A percentile compares a stretch with the other conserved stretches of the same genome.
These are phyloP conservation scores for Cryptococcus sp. DNA, from an alignment of 1,284 basidiomycete genomes.

Conservation along the genomic window DNA sequence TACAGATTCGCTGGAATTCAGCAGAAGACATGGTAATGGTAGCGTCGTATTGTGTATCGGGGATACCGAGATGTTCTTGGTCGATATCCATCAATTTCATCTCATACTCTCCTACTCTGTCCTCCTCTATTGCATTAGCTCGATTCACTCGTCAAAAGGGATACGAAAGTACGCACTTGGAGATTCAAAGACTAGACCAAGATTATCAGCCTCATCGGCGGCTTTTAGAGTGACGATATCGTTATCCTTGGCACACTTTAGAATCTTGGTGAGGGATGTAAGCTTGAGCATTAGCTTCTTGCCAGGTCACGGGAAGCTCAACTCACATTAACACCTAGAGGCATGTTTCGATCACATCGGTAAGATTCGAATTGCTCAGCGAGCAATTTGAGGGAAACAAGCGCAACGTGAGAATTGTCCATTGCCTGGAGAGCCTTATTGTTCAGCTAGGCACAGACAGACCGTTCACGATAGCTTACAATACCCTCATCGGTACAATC, in stretches of 20 bases:
- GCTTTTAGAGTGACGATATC: slow-evolving; percentile 91
- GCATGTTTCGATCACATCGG: slow-evolving; percentile 94
- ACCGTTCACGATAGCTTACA: slow-evolving; percentile 50
- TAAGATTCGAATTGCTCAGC: slow-evolving; percentile 78
- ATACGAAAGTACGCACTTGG: slow-evolving; percentile 58
- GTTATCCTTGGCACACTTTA: slow-evolving; percentile 96
- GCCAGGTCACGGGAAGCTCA: not conserved
- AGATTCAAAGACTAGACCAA: slow-evolving; percentile 88
- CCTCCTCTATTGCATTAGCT: slow-evolving; percentile 61
- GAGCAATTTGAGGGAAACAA: slow-evolving; percentile 67
- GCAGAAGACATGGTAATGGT: slow-evolving; percentile 79
- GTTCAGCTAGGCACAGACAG: not conserved
- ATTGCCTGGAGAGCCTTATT: slow-evolving; percentile 84
- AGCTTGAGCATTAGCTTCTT: slow-evolving; percentile 48
- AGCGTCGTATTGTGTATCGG: slow-evolving; percentile 97
- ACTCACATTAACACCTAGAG: slow-evolving; percentile 74
- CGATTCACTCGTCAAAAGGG: not conserved
- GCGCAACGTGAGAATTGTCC: slow-evolving; percentile 99
- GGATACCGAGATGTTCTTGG: slow-evolving; percentile 89
- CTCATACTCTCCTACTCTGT: slow-evolving; percentile 95
- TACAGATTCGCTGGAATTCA: slow-evolving; percentile 90
- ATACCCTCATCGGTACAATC: slow-evolving; percentile 96
- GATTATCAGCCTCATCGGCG: slow-evolving; percentile 81
- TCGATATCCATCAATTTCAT: slow-evolving; percentile 99
- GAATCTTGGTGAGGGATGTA: slow-evolving; percentile 84